Conservation (phyloP, 371 early-diverging fungal species). For the Dinochytrium kinnereticum region DNA sequence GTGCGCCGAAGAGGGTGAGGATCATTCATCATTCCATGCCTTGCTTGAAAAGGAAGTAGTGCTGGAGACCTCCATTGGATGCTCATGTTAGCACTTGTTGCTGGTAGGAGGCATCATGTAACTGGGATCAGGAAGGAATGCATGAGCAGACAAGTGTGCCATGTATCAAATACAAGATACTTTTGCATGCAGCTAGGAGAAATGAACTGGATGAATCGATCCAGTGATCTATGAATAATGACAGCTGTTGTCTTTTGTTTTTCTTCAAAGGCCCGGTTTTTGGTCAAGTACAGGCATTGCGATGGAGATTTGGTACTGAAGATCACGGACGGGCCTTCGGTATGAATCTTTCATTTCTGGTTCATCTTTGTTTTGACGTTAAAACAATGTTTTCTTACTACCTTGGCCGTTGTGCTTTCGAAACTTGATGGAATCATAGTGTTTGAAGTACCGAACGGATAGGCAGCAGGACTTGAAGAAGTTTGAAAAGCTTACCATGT, state of each 20-base stretch:
- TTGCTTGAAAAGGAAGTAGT: too few species aligned
- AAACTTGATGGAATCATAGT: constrained; percentile 43
- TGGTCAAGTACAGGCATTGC: constrained; percentile 68
- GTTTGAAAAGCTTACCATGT: constrained; percentile 69
- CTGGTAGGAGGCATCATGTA: too few species aligned
- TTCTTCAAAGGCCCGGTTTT: constrained; percentile 67
- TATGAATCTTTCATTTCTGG: constrained; percentile 31
- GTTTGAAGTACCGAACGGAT: constrained; percentile 74
- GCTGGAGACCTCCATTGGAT: too few species aligned
- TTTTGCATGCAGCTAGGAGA: too few species aligned
- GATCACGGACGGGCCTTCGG: constrained; percentile 68
- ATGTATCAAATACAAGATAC: too few species aligned
- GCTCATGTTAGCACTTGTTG: too few species aligned
- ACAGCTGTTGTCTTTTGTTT: neutral
- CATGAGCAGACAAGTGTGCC: too few species aligned
- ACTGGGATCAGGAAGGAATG: too few species aligned
- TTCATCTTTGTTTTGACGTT: neutral
- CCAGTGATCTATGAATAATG: neutral
- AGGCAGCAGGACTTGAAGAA: constrained; percentile 73
- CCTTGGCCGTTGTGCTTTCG: neutral
- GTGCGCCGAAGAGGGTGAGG: constrained; percentile 70
- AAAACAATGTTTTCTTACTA: neutral
- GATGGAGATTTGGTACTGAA: constrained; percentile 78
- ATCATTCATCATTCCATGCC: too few species aligned
- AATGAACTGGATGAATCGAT: too few species aligned